Evolutionary conservation across 345 rosid genomes (phyloP), one percentile per base, ranked within the genome.

Genomic region (Atalantia buxifolia): DNA sequence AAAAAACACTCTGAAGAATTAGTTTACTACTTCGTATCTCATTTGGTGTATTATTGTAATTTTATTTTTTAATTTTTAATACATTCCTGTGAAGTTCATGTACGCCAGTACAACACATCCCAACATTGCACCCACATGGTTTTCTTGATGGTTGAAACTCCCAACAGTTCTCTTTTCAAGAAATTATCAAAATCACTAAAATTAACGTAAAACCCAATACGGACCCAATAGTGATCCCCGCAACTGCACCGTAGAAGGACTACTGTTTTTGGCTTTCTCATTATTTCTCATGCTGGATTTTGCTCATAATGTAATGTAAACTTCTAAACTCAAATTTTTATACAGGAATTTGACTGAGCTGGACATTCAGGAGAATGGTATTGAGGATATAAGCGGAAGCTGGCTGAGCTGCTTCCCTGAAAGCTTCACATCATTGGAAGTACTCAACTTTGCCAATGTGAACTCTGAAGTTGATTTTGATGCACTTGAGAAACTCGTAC

Each of bases 381-480:
- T 91, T 66, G 89, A 87, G 60, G 92, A 91, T 77, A 81, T 21
- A 74, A 86, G 82, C 28, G 92, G 89, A 31, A 81, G 79, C 63
- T 91, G 92, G 94, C 76, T 91, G 85, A 79, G 86, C 81, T 87
- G 87, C 77, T 91, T 91, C 79, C 92, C 95, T 10, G 91, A 88
- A 13, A 85, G 57, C 79, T 88, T 88, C 80, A 80, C 86, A 2
- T 84, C 90, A 38, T 74, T 91, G 86, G 95, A 89, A 83, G 87
- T 81, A 10, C 73, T 91, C 61, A 91, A 87, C 84, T 88, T 89
- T 57, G 87, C 92, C 50, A 86, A 84, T 75, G 76, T 91, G 68
- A 83, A 57, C n/a, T 83, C 82, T 69, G 89, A 87, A 60, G 82
- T 89, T 40, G 84, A 87, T 82, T 87, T 88, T 57, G 87, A 86